Evolutionary conservation across 1,284 basidiomycete species (phyloP).

Genomic region (Neotropicomus parvogracilis): DNA sequence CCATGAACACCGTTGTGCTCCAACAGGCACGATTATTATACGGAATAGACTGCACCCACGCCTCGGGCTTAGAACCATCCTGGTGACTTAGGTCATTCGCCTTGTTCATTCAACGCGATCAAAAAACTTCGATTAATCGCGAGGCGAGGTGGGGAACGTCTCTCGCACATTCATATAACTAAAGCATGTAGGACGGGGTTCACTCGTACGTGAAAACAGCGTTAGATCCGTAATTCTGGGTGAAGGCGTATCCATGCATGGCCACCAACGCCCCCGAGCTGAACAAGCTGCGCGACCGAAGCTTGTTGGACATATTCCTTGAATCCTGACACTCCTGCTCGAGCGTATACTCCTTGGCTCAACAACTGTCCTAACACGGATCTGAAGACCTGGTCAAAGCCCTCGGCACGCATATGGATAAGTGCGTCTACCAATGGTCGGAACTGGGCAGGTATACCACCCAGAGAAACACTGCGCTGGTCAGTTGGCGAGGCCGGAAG

Average conservation of each 20-base stretch:
- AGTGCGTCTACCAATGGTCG: constrained; percentile 27
- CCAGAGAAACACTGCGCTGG: not conserved
- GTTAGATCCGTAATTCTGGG: constrained; percentile 25
- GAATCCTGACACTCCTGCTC: constrained; percentile 33
- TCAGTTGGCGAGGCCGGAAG: not conserved
- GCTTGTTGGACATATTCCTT: constrained; percentile 32
- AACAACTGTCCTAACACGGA: constrained; percentile 27
- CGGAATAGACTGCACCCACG: not conserved
- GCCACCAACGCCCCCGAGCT: constrained; percentile 33
- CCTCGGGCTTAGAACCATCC: constrained; percentile 9
- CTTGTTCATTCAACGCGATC: constrained; percentile 2
- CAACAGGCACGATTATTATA: not conserved
- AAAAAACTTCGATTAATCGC: not conserved
- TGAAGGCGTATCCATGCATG: constrained; percentile 38
- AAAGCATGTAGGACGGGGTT: constrained; percentile 7
- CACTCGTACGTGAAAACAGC: constrained; percentile 8
- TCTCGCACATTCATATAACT: constrained; percentile 13
- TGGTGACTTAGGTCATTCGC: constrained; percentile 12
- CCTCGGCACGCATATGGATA: constrained; percentile 16
- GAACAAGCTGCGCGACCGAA: constrained; percentile 31
- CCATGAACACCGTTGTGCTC: not conserved
- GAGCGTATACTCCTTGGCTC: constrained; percentile 25
- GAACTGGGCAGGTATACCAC: constrained; percentile 22
- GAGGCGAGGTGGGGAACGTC: constrained; percentile 4
- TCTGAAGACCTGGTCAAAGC: constrained; percentile 14